Conservation (phyloP, 345 rosid species). For the Populus tremula region DNA sequence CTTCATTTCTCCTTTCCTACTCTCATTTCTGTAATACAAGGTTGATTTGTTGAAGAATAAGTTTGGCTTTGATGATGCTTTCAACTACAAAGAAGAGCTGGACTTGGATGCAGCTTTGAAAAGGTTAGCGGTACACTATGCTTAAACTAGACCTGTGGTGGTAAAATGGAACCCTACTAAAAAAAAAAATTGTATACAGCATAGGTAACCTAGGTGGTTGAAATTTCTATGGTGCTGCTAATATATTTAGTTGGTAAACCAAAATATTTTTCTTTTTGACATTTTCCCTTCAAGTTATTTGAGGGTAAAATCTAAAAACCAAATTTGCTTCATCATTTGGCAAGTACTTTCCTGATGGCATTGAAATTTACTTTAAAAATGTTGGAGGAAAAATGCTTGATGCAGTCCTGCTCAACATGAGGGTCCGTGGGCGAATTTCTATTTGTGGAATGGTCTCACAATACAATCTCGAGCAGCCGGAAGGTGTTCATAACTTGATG, state of each 20-base stretch:
- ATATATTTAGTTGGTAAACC: no score
- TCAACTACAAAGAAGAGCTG: conserved; percentile 50
- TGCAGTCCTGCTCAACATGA: conserved; percentile 17
- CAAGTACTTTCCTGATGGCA: conserved; percentile 16
- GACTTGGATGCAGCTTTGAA: conserved; percentile 23
- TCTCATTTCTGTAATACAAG: conserved; percentile 3
- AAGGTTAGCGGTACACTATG: conserved; percentile 3
- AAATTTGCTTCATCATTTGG: background rate
- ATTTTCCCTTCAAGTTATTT: no score
- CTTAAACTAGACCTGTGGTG: no score
- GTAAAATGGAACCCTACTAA: no score
- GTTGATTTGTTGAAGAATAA: conserved; percentile 55
- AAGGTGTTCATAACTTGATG: conserved; percentile 27
- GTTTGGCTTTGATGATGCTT: conserved; percentile 59
- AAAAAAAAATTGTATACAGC: no score
- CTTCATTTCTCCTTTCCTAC: conserved; percentile 1
- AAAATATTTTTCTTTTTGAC: no score
- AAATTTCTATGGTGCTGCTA: no score
- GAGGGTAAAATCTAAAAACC: no score
- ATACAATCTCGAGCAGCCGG: conserved; percentile 17
- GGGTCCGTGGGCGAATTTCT: conserved; percentile 9
- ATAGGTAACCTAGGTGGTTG: no score
- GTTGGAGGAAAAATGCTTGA: conserved; percentile 22
- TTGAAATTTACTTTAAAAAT: conserved; percentile 13
- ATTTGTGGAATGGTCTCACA: conserved; percentile 18